A percentile compares a stretch with the other conserved stretches of the same genome.
phyloP scores from a whole-genome alignment of 345 rosid genomes.

The Moricandia moricandioides region DNA sequence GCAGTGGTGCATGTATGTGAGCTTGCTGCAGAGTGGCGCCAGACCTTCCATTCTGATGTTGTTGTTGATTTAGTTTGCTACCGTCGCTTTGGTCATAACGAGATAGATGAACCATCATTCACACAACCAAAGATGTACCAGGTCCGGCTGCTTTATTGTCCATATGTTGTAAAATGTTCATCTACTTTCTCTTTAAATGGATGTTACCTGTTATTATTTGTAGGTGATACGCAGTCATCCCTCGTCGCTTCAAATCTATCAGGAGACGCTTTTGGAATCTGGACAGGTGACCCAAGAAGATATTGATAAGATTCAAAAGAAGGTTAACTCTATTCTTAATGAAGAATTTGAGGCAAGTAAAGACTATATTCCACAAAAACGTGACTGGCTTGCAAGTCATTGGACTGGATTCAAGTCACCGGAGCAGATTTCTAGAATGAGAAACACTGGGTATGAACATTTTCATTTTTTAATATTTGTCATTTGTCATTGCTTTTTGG shows the following conservation, averaged over 20 bases:
- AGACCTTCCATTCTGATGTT: slow-evolving; percentile 78
- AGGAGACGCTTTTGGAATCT: slow-evolving; percentile 54
- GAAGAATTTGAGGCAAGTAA: slow-evolving; percentile 69
- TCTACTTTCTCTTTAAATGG: neutral
- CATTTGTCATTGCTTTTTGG: slow-evolving; percentile 3
- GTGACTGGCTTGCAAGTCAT: slow-evolving; percentile 78
- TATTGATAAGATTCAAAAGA: slow-evolving; percentile 55
- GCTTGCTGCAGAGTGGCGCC: slow-evolving; percentile 91
- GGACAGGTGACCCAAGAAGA: slow-evolving; percentile 60
- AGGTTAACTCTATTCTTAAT: slow-evolving; percentile 57
- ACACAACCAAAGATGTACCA: slow-evolving; percentile 81
- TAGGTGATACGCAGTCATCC: slow-evolving; percentile 69
- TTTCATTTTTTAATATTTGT: neutral
- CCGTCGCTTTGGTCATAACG: slow-evolving; percentile 80
- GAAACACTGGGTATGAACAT: slow-evolving; percentile 63
- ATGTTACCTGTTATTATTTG: slow-evolving; percentile 14
- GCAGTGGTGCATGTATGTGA: slow-evolving; percentile 76
- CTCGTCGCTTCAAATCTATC: slow-evolving; percentile 59
- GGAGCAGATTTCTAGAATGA: slow-evolving; percentile 61
- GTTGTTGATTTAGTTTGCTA: slow-evolving; percentile 80
- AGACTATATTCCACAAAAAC: slow-evolving; percentile 58
- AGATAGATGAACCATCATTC: slow-evolving; percentile 82
- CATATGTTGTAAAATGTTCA: neutral
- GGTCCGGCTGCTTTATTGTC: slow-evolving; percentile 39
- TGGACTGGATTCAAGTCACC: slow-evolving; percentile 86